Evolutionary conservation across 2,329 filamentous ascomycete species (phyloP), one percentile per base, ranked within the genome.

Genomic region (Fusarium haematococcum): DNA sequence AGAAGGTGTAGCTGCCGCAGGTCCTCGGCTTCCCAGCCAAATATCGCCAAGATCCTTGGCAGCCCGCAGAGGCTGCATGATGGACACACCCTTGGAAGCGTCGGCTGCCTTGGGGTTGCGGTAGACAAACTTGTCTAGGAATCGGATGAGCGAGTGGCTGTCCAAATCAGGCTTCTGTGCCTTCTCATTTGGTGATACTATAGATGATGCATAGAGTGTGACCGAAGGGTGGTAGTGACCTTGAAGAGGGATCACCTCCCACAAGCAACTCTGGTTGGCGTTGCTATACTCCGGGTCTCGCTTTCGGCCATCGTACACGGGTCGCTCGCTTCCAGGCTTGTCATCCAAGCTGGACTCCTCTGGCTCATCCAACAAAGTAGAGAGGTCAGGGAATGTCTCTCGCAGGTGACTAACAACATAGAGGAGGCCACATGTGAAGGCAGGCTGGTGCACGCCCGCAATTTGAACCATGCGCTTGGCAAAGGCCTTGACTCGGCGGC

Each of bases 121-220:
- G 88, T 98, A 99, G n/a, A 98, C 95, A 83, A 99, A 99, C 77
- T 97, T 95, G 84, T 99, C 97, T 67, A 99, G 88, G 88, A 99
- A 99, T 82, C 97, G 93, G 79, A 97, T 97, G 58, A 99, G 89
- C 2, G 94, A 97, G 82, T 98, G 96, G 67, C 95, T 92, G 18
- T 94, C 92, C 61, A 98, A 88, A 78, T 99, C 97, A 0, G 97
- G 95, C 83, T 98, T 98, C 72, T 94, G 91, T 69, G 94, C 92
- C 82, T 94, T 91, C 61, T 91, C 88, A 74, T 92, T 89, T 68
- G 91, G 90, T 59, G 89, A 86, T 10, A 97, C 83, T 43, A 98
- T 85, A 66, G 92, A 91, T 18, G 88, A 86, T 1, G 96, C 95
- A 80, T 95, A 96, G 6, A 98, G 90, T 39, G 92, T 91, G 4